These are phyloP conservation scores for Xylaria sp. DNA, from an alignment of 2,329 filamentous ascomycete genomes.

Conservation along the genomic window DNA sequence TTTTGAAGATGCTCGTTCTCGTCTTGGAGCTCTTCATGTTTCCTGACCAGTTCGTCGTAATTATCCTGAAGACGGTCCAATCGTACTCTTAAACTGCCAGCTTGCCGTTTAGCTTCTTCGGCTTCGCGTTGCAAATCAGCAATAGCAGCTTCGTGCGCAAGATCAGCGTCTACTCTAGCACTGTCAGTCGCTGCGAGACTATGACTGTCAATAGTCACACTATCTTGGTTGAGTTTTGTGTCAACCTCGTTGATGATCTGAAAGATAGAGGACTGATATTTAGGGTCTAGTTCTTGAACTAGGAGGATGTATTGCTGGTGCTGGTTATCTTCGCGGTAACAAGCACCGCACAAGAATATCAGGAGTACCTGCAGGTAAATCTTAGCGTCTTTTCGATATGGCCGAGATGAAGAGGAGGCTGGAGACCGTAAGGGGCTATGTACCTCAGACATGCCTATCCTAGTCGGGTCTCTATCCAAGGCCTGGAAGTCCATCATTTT, in stretches of 20 bases:
- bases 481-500: conserved; percentile 67
- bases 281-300: conserved; percentile 37
- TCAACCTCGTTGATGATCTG: conserved; percentile 52
- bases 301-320: conserved; percentile 40
- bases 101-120: conserved; percentile 65
- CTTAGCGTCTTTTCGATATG: conserved; percentile 30
- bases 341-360: conserved; percentile 43
- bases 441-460: conserved; percentile 61
- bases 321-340: conserved; percentile 44
- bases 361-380: conserved; percentile 41
- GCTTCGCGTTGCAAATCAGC: conserved; percentile 62
- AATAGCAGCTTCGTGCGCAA: conserved; percentile 67
- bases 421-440: conserved; percentile 21
- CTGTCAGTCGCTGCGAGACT: conserved; percentile 44
- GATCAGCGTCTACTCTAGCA: conserved; percentile 59
- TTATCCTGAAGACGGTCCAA: conserved; percentile 70
- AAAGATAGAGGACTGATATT: conserved; percentile 49
- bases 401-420: conserved; percentile 1
- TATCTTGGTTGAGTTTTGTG: conserved; percentile 50
- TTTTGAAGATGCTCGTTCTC: conserved; percentile 68
- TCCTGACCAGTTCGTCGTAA: conserved; percentile 67
- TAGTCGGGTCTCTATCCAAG: conserved; percentile 67
- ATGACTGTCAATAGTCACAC: conserved; percentile 50
- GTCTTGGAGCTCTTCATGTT: conserved; percentile 68
- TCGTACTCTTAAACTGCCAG: conserved; percentile 68